Evolutionary conservation across 768 basidiomycete genomes (phyloP).

Genomic region (Boletus reticuloceps): DNA sequence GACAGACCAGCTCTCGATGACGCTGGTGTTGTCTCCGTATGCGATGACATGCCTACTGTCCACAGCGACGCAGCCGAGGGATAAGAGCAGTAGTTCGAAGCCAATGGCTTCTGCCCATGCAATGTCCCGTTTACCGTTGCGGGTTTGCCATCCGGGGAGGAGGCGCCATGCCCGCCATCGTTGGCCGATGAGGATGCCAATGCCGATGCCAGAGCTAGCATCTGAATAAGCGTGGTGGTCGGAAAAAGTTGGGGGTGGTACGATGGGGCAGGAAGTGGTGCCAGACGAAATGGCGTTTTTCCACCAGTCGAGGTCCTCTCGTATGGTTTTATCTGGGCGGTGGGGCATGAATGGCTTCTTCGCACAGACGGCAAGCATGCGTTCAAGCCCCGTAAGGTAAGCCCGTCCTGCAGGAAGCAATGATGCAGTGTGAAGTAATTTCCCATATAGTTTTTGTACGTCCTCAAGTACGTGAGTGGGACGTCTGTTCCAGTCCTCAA

Average conservation of each 20-base stretch:
- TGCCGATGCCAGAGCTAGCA: no score
- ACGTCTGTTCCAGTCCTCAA: no score
- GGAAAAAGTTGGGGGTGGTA: no score
- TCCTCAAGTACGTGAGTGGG: neutral
- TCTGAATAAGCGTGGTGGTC: no score
- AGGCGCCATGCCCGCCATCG: neutral
- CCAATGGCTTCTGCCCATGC: constrained; percentile 21
- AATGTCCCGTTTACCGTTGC: constrained; percentile 7
- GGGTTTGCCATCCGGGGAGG: constrained; percentile 10
- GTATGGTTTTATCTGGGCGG: neutral
- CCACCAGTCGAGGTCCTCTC: neutral
- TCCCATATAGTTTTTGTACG: neutral
- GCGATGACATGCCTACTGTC: neutral
- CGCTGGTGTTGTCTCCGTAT: constrained; percentile 14
- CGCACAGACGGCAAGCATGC: constrained; percentile 30
- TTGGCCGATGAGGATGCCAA: neutral
- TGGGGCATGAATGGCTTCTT: constrained; percentile 34
- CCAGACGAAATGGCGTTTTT: no score
- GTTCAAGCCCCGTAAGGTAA: constrained; percentile 42
- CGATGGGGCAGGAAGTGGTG: no score
- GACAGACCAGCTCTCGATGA: constrained; percentile 17
- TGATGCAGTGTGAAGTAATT: neutral
- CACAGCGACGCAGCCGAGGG: neutral
- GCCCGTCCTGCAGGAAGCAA: constrained; percentile 34
- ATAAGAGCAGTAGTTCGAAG: neutral